phyloP scores from a whole-genome alignment of 768 basidiomycete species.

The Tulasnella sp. region DNA sequence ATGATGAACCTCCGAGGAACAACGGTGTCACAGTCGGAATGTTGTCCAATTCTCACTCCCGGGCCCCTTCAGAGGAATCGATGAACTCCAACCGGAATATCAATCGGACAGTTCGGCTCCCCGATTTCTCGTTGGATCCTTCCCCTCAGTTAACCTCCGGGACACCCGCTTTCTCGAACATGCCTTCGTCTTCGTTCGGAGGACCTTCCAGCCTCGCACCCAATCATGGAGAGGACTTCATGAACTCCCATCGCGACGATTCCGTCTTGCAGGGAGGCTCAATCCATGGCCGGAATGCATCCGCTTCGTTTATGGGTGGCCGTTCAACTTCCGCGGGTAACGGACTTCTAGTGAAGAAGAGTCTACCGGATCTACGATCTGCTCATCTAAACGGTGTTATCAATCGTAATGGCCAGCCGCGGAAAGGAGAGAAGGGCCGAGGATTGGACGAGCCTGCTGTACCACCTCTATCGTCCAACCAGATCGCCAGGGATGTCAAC shows the following conservation, averaged over 20 bases:
- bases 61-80: conserved; percentile 13
- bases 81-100: not conserved
- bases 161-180: not conserved
- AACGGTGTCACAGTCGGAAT: not conserved
- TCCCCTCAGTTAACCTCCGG: not conserved
- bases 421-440: conserved; percentile 5
- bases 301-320: conserved; percentile 19
- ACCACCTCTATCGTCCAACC: conserved; percentile 4
- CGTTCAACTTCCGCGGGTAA: not conserved
- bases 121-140: conserved; percentile 13
- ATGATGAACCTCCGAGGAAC: not conserved
- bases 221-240: conserved; percentile 12
- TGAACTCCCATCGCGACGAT: conserved; percentile 12
- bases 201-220: not conserved
- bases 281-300: conserved; percentile 25
- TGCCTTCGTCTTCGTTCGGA: not conserved
- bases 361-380: conserved; percentile 72
- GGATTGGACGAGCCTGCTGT: conserved; percentile 4
- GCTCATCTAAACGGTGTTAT: conserved; percentile 27
- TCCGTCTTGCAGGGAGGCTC: not conserved
- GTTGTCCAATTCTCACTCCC: conserved; percentile 9
- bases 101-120: conserved; percentile 1
- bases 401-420: conserved; percentile 4
- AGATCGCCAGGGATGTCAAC: conserved; percentile 2
- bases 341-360: conserved; percentile 52